Conservation (phyloP, 1,139 yeast species). For the Yamadazyma epiphylla region DNA sequence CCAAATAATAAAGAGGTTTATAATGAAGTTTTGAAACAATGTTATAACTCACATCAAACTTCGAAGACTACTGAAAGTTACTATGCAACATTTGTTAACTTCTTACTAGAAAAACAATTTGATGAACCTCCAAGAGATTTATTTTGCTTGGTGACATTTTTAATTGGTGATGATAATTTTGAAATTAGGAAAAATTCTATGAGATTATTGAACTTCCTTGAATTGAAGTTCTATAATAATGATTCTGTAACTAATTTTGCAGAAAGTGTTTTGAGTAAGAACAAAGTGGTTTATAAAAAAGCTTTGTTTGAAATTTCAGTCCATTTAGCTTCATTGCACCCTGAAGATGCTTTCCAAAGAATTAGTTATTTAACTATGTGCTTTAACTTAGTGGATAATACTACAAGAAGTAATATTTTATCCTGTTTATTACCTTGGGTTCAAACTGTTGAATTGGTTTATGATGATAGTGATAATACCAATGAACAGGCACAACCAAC, state of each 20-base stretch:
- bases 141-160: constrained; percentile 61
- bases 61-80: constrained; percentile 60
- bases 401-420: constrained; percentile 67
- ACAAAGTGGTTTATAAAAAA: constrained; percentile 73
- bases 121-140: constrained; percentile 52
- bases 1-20: constrained; percentile 54
- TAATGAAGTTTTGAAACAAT: constrained; percentile 61
- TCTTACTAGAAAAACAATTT: constrained; percentile 40
- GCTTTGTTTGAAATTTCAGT: constrained; percentile 69
- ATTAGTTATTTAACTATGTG: constrained; percentile 72
- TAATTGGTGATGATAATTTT: constrained; percentile 62
- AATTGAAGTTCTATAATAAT: constrained; percentile 46
- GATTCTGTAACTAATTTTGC: constrained; percentile 44
- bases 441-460: constrained; percentile 65
- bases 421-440: constrained; percentile 89
- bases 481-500: too few species aligned
- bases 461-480: constrained; percentile 15
- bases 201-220: constrained; percentile 53
- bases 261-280: constrained; percentile 61
- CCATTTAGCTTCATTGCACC: constrained; percentile 47
- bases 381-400: constrained; percentile 57
- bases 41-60: constrained; percentile 55
- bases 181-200: constrained; percentile 64
- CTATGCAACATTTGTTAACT: constrained; percentile 67
- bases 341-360: constrained; percentile 55